phyloP scores from a whole-genome alignment of 192 early-diverging fungal genomes.

The Thamnidium elegans region DNA sequence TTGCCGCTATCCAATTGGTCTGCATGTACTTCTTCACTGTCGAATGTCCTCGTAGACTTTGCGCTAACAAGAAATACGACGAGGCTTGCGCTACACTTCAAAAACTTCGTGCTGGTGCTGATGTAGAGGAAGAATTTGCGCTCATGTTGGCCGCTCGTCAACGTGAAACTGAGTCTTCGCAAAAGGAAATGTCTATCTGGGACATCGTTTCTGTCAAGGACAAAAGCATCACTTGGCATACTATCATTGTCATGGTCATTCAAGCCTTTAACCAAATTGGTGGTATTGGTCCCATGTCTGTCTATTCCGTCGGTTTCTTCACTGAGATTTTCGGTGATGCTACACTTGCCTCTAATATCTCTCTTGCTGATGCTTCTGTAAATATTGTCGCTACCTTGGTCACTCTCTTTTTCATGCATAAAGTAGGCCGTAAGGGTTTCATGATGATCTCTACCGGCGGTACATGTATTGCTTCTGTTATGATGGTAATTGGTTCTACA shows the following conservation, averaged over 20 bases:
- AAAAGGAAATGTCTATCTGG: conserved; percentile 11
- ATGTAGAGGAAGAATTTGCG: conserved; percentile 63
- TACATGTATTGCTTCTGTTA: conserved; percentile 60
- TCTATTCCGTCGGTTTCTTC: conserved; percentile 80
- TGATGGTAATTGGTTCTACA: conserved; percentile 57
- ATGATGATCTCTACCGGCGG: conserved; percentile 61
- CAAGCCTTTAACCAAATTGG: conserved; percentile 81
- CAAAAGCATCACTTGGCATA: conserved; percentile 42
- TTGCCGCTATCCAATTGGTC: conserved; percentile 57
- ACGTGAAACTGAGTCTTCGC: conserved; percentile 15
- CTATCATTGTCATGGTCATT: conserved; percentile 64
- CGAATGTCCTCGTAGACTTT: conserved; percentile 74
- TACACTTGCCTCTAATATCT: conserved; percentile 50
- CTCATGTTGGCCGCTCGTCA: conserved; percentile 54
- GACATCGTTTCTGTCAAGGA: conserved; percentile 20
- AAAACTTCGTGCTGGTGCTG: conserved; percentile 53
- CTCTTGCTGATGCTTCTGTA: conserved; percentile 57
- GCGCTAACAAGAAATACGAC: conserved; percentile 58
- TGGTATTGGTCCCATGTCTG: conserved; percentile 84
- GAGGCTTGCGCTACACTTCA: conserved; percentile 56
- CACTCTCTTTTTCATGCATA: conserved; percentile 60
- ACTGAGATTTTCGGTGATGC: conserved; percentile 53
- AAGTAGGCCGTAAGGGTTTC: conserved; percentile 66
- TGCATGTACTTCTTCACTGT: conserved; percentile 65
- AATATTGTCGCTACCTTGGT: conserved; percentile 61